Evolutionary conservation across 2,329 filamentous ascomycete genomes (phyloP), one percentile per base, ranked within the genome.

Genomic region (Ceratocystis cubensis): DNA sequence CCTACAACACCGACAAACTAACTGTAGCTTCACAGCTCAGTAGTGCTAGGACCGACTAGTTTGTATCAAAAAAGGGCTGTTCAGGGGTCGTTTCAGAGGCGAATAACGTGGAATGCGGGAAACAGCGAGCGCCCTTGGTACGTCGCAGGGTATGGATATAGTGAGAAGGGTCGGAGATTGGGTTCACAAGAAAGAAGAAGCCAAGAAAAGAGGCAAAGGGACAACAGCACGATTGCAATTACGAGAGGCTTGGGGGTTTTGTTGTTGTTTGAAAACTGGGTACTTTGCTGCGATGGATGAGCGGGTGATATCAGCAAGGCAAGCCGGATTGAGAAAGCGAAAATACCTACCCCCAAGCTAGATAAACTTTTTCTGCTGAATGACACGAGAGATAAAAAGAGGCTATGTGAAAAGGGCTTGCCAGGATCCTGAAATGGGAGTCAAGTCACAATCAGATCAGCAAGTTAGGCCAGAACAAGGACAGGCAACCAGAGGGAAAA

Each of bases 1-100:
- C 63, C 63, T 69, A 41, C 69, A 67, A 57, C 67, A 66, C 48
- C 65, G 63, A 61, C 61, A 66, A 66, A 67, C 30, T n/a, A 8
- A 66, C 68, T 28, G 17, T 37, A 59, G 56, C 56, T 59, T 59
- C 56, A 59, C 25, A 59, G 15, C 56, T 59, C 15, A 37, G 22
- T n/a, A n/a, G 56, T 37, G 33, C 30, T 37, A 37, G 56, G 30
- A 37, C 28, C 56, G 33, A 59, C 28, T 59, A 59, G 13, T 17
- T 57, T 57, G 53, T 59, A 59, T 37, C 56, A 59, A 30, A 30
- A 59, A 59, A 59, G 33, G 56, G 56, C 56, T 59, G 37, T 59
- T 59, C 56, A 59, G 56, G 56, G 56, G 56, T 30, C 56, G 56
- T 59, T 59, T 59, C 56, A 59, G 56, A 59, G 56, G 56, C 56